Conservation (phyloP, 78 protist species). For the Salpingoeca rosetta region DNA sequence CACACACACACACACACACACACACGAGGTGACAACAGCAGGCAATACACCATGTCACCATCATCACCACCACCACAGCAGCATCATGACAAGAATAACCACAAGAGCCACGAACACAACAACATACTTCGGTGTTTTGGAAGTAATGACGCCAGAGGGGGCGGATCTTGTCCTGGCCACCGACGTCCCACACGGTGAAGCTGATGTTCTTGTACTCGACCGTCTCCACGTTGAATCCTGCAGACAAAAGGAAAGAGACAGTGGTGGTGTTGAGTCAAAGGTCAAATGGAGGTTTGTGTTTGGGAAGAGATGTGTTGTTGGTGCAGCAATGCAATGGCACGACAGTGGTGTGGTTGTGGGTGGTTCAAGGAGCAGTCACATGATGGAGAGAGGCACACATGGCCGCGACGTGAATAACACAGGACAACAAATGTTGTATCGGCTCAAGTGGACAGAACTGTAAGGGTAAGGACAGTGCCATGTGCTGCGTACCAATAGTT, state of each 20-base stretch:
- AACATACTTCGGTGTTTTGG: slow-evolving; percentile 42
- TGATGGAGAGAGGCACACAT: too few species aligned
- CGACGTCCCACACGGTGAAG: slow-evolving; percentile 86
- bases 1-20: not conserved
- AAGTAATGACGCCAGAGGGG: slow-evolving; percentile 74
- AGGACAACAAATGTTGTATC: not conserved
- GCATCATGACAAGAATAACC: not conserved
- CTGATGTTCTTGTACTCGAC: slow-evolving; percentile 78
- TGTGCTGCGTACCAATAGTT: slow-evolving; percentile 27
- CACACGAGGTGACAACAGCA: not conserved
- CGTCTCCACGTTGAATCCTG: slow-evolving; percentile 83
- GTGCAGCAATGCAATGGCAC: too few species aligned
- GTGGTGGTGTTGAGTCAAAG: not conserved
- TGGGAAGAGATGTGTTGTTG: too few species aligned
- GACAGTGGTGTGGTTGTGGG: too few species aligned
- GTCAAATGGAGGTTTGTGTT: not conserved
- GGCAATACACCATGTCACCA: not conserved
- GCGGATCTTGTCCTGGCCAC: slow-evolving; percentile 80
- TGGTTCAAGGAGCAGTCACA: too few species aligned
- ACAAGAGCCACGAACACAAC: not conserved
- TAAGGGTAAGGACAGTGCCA: too few species aligned
- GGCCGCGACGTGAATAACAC: too few species aligned
- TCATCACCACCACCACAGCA: not conserved
- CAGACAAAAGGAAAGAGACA: not conserved
- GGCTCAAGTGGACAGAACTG: not conserved